These are phyloP conservation scores for Emmonsiellopsis sp. DNA, from an alignment of 2,329 filamentous ascomycete genomes.

Conservation along the genomic window DNA sequence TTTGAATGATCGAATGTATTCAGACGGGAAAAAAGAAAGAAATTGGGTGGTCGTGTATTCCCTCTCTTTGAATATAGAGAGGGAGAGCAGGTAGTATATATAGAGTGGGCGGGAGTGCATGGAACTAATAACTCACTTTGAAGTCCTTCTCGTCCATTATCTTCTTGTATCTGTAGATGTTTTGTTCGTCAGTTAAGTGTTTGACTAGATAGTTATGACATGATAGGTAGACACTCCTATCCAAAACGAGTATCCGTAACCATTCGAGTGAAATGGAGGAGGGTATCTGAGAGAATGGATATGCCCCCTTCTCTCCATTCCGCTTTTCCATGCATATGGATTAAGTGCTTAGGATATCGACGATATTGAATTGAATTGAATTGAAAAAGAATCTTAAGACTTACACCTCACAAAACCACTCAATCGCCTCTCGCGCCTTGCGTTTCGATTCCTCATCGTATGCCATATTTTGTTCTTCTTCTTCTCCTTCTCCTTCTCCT, in stretches of 20 bases:
- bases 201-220: background rate
- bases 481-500: background rate
- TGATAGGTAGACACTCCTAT: background rate
- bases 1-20: background rate
- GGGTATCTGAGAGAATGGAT: too few relatives aligned
- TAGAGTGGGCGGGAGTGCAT: background rate
- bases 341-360: background rate
- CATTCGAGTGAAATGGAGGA: too few relatives aligned
- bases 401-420: conserved; percentile 10
- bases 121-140: conserved; percentile 3
- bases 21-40: too few relatives aligned
- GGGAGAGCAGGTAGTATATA: background rate
- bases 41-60: background rate
- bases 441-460: conserved; percentile 6
- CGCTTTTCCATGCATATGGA: background rate
- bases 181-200: background rate
- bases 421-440: conserved; percentile 6
- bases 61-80: background rate
- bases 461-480: conserved; percentile 1
- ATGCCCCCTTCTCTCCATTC: background rate
- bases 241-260: too few relatives aligned
- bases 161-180: conserved; percentile 6
- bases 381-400: background rate
- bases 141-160: conserved; percentile 10
- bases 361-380: background rate